Conservation (phyloP, 2,329 filamentous ascomycete species). For the Aspergillus oerlinghausenensis region DNA sequence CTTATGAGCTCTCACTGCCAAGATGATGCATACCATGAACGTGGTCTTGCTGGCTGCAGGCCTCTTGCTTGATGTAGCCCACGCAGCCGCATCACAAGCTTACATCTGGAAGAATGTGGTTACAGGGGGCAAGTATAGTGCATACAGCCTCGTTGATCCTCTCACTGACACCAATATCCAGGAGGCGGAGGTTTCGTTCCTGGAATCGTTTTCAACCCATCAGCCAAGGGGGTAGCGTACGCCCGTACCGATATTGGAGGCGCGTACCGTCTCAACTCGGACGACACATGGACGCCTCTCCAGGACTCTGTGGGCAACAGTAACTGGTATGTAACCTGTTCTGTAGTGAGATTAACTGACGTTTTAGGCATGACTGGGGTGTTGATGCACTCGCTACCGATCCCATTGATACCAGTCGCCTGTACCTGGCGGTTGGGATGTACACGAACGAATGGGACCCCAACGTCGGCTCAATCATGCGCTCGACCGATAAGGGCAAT, state of each 20-base stretch:
- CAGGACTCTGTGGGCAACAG: constrained; percentile 46
- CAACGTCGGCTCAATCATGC: constrained; percentile 51
- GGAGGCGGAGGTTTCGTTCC: constrained; percentile 56
- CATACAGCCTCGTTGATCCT: not conserved
- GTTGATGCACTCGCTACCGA: constrained; percentile 52
- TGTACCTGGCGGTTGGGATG: constrained; percentile 54
- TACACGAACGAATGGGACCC: constrained; percentile 60
- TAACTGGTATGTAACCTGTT: constrained; percentile 39
- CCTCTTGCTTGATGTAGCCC: constrained; percentile 4
- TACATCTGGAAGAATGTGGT: constrained; percentile 47
- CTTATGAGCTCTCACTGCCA: not conserved
- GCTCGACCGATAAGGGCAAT: constrained; percentile 50
- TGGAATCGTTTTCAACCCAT: constrained; percentile 52
- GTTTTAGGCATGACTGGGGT: constrained; percentile 42
- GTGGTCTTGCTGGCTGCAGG: constrained; percentile 5
- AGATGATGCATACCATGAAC: not conserved
- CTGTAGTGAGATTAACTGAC: not conserved
- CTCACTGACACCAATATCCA: not conserved
- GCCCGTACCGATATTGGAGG: constrained; percentile 56
- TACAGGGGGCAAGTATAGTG: constrained; percentile 36
- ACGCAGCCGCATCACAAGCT: constrained; percentile 17
- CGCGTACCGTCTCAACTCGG: constrained; percentile 51
- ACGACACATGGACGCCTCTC: constrained; percentile 54
- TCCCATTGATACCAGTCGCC: constrained; percentile 47
- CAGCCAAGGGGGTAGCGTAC: constrained; percentile 48